These are phyloP conservation scores for Rosellinia necatrix DNA, from an alignment of 2,329 filamentous ascomycete species.

Conservation along the genomic window DNA sequence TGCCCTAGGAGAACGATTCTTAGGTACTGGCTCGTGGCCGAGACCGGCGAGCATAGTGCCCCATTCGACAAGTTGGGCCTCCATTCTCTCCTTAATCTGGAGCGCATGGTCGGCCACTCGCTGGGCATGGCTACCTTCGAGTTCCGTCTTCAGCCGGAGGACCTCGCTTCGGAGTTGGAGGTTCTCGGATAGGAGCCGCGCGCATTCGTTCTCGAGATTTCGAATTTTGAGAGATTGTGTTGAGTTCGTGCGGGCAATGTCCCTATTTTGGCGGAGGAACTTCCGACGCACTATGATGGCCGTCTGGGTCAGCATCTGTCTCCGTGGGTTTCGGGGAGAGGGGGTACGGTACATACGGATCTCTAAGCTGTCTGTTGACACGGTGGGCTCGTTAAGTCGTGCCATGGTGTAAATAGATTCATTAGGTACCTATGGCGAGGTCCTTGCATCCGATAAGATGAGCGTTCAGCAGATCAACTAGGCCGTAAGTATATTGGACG, in stretches of 20 bases:
- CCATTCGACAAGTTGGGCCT: constrained; percentile 74
- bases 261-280: constrained; percentile 82
- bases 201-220: constrained; percentile 74
- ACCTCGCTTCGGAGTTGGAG: constrained; percentile 73
- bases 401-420: constrained; percentile 64
- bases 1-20: constrained; percentile 50
- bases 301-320: constrained; percentile 8
- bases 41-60: constrained; percentile 68
- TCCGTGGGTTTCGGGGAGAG: not conserved
- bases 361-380: constrained; percentile 72
- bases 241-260: constrained; percentile 80
- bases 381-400: constrained; percentile 75
- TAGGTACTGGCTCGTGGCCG: constrained; percentile 60
- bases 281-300: constrained; percentile 69
- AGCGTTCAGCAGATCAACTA: constrained; percentile 7
- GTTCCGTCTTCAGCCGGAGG: constrained; percentile 68
- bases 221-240: constrained; percentile 77
- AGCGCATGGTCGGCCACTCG: constrained; percentile 68
- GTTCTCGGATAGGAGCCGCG: constrained; percentile 78
- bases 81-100: constrained; percentile 71
- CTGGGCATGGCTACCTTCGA: constrained; percentile 64
- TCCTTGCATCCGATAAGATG: constrained; percentile 16
- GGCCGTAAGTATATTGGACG: constrained; percentile 14
- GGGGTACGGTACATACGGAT: constrained; percentile 62
- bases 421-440: constrained; percentile 26